Conservation (phyloP, 768 basidiomycete genomes). For the Lyophyllum atratum region DNA sequence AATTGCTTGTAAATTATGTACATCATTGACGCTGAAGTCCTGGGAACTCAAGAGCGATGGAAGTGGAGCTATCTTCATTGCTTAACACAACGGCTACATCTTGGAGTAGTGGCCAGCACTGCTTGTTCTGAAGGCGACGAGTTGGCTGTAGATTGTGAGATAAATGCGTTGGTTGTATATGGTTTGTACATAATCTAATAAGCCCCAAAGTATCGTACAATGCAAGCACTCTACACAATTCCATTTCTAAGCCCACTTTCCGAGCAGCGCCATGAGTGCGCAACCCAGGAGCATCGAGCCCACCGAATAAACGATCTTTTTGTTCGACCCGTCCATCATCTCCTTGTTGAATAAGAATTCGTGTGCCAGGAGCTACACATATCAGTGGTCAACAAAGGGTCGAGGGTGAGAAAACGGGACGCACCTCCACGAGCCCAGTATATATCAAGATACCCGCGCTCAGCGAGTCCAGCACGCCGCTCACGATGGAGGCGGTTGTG, state of each 20-base stretch:
- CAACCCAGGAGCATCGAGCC: slow-evolving; percentile 81
- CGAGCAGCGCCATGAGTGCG: slow-evolving; percentile 89
- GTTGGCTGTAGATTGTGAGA: no score
- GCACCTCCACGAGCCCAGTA: slow-evolving; percentile 70
- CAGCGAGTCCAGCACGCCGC: slow-evolving; percentile 81
- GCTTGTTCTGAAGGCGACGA: no score
- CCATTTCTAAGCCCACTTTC: slow-evolving; percentile 74
- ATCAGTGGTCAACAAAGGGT: neutral
- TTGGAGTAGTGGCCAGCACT: no score
- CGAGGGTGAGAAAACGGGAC: neutral
- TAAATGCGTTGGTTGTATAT: neutral
- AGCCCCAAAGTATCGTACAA: neutral
- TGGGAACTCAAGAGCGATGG: no score
- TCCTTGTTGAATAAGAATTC: slow-evolving; percentile 92
- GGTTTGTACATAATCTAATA: neutral
- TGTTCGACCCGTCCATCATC: slow-evolving; percentile 71
- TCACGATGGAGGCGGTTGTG: slow-evolving; percentile 76
- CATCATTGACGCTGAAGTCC: no score
- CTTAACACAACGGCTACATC: no score
- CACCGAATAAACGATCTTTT: slow-evolving; percentile 71
- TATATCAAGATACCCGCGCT: slow-evolving; percentile 89
- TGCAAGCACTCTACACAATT: neutral
- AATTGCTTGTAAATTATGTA: neutral
- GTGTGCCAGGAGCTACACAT: slow-evolving; percentile 80
- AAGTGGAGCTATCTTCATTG: no score